These are phyloP conservation scores for Schwanniomyces etchellsii DNA, from an alignment of 1,139 yeast species.

Conservation along the genomic window DNA sequence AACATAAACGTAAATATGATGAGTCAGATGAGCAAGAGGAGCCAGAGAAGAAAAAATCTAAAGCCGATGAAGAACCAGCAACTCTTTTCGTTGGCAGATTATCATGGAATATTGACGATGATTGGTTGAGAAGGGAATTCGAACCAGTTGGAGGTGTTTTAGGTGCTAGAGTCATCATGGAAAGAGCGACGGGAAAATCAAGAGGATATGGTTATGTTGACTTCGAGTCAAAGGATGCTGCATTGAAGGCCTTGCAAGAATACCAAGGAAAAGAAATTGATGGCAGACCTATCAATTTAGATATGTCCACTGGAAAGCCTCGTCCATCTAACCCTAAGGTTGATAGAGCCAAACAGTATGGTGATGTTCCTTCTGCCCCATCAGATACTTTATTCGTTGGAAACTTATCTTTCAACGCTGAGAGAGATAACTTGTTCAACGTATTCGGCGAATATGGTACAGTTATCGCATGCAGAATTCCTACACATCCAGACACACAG, in stretches of 20 bases:
- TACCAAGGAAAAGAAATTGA: slow-evolving; percentile 93
- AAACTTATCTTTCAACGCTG: slow-evolving; percentile 86
- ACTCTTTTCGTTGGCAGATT: slow-evolving; percentile 95
- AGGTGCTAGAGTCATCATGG: slow-evolving; percentile 89
- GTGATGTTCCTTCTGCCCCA: slow-evolving; percentile 87
- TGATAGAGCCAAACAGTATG: slow-evolving; percentile 83
- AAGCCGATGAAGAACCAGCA: slow-evolving; percentile 54
- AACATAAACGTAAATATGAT: slow-evolving; percentile 32
- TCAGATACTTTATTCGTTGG: slow-evolving; percentile 95
- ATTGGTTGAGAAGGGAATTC: slow-evolving; percentile 85
- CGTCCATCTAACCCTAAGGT: slow-evolving; percentile 42
- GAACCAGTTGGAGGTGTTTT: slow-evolving; percentile 76
- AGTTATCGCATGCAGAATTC: slow-evolving; percentile 85
- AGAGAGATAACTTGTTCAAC: slow-evolving; percentile 70
- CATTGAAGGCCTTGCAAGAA: slow-evolving; percentile 83
- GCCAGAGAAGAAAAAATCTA: slow-evolving; percentile 32
- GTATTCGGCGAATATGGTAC: slow-evolving; percentile 73
- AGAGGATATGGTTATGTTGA: slow-evolving; percentile 99
- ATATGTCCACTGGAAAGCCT: slow-evolving; percentile 85
- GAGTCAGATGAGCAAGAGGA: slow-evolving; percentile 29
- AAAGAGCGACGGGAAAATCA: slow-evolving; percentile 87
- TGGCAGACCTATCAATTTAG: slow-evolving; percentile 94
- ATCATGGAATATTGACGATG: slow-evolving; percentile 96
- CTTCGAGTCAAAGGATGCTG: slow-evolving; percentile 68
- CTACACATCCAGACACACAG: slow-evolving; percentile 97